Evolutionary conservation across 139 green algal genomes (phyloP), one percentile per base, ranked within the genome.

Genomic region (Haematococcus sp.): DNA sequence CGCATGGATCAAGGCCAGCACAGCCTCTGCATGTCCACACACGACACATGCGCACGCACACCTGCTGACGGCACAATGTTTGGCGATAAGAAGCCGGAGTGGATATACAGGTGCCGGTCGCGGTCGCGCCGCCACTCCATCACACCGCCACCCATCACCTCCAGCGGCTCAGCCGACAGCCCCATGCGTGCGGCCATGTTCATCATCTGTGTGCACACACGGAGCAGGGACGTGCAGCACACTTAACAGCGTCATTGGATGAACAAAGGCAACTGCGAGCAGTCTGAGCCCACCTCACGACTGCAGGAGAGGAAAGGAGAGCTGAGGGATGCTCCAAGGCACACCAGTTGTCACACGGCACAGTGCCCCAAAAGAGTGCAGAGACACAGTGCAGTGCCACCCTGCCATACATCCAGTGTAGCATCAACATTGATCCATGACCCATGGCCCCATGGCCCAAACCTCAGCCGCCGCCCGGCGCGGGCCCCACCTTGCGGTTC

Each of bases 121-220:
- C 80, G 74, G 40, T 91, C 78, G 4, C 73, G 73, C 5, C 75
- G 76, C 89, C 88, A 93, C 79, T 88, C 84, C 74, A 91, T 88
- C 23, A 81, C 71, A 19, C 89, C 89, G 15, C 74, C 78, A 64
- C 86, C 89, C 61, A 92, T 72, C 17, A 91, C 52, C 61, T 88
- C 81, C 0, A 90, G 28, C 0, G 68, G 49, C 28, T 85, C 77
- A 25, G 63, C 33, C 4, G 77, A 59, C 74, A 90, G 58, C 9
- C 72, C 65, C n/a, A 80, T 63, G n/a, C 68, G 35, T 0, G 66
- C 31, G 25, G 70, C 69, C 0, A 76, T 35, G 0, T 28, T 23
- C 63, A 81, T 34, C 70, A 88, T 75, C 83, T 88, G 67, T 69
- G 69, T 0, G 58, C 3, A 67, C 40, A 58, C 46, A 28, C 22